Evolutionary conservation across 106 monocot species (phyloP), one percentile per base, ranked within the genome.

Genomic region (Platanthera zijinensis): DNA sequence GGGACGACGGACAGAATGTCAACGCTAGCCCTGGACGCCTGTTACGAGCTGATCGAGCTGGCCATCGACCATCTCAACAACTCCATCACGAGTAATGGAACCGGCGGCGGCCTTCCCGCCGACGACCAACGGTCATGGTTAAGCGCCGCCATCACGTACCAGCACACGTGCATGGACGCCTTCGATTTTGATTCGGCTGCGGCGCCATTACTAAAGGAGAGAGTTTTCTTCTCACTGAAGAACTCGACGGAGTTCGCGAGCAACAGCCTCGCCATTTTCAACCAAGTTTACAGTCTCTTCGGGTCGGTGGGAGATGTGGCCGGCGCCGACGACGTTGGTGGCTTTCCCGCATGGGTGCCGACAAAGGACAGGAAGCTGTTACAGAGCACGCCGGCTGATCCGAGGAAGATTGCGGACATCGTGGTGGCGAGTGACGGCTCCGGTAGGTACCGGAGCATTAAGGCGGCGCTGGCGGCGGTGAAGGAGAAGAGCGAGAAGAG

Each of bases 121-220:
- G 76, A 79, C 28, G 85, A 82, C 53, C 30, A 73, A 32, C 75
- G 69, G 57, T 76, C 85, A n/a, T 86, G 85, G 82, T 76, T 82
- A 5, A 79, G 82, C 52, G 79, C 79, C 57, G 74, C 77, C 13
- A 57, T 88, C 4, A 85, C 88, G 1, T 52, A 88, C 75, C 74
- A 82, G 54, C 57, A 88, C 5, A 85, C 79, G 10, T 88, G 88
- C 82, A 39, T 70, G 5, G 82, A 78, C 51, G 82, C 75, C 30
- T 83, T 88, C 71, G 69, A 32, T 15, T 49, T 75, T 46, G 19
- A 69, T 8, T 5, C 52, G 5, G 9, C 6, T 6, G 48, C 64
- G 64, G 4, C 13, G 1, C 0, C 66, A 25, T 66, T 13, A 9
- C 15, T 79, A 8, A 51, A 64, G 47, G 28, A 5, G 1, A 28